Evolutionary conservation across 176 grass and related monocot genomes (phyloP), one percentile per base, ranked within the genome.

Genomic region (Oryza glumipatula): DNA sequence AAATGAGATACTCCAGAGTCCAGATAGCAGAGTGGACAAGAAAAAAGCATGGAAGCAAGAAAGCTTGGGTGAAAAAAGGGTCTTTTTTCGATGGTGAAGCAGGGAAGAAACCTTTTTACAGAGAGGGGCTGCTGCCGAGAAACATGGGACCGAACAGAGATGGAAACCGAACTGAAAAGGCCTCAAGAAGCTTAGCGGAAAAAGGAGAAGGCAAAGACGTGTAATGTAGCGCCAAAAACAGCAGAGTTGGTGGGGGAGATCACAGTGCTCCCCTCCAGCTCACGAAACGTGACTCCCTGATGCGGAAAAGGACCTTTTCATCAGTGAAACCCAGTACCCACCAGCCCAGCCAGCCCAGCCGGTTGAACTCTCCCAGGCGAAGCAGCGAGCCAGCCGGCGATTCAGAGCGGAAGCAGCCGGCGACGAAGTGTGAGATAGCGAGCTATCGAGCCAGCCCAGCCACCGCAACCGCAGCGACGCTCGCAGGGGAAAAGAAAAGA

Each of bases 241-340:
- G 69, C 39, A 48, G 58, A 73, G 80, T 76, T 16, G 48, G 41
- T 22, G 51, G 51, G 51, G 73, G 30, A 22, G 23, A 9, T 74
- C 58, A 22, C 74, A 74, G 41, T 3, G 48, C 7, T 49, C 28
- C 28, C 19, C 70, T 33, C 3, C 15, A 49, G 23, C 3, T 9
- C 28, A 48, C 64, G 70, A 32, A 38, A 19, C 76, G 83, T 77
- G 83, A 72, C 9, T 73, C 73, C 72, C 67, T 44, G 58, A 86
- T 83, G 68, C 16, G 74, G 79, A 83, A 90, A 63, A 63, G 17
- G 58, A 77, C 67, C 74, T 67, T 68, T 82, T 39, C 51, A 16
- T 32, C 23, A 49, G 49, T 21, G 7, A 47, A 30, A 30, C 28
- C 28, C 28, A 30, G 28, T 30, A 35, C 35, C 21, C 17, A 65